Percentiles rank a stretch among this genome's conserved stretches.
Evolutionary conservation across 306 rosid genomes (phyloP).

Genomic region (Hippophae tibetana): DNA sequence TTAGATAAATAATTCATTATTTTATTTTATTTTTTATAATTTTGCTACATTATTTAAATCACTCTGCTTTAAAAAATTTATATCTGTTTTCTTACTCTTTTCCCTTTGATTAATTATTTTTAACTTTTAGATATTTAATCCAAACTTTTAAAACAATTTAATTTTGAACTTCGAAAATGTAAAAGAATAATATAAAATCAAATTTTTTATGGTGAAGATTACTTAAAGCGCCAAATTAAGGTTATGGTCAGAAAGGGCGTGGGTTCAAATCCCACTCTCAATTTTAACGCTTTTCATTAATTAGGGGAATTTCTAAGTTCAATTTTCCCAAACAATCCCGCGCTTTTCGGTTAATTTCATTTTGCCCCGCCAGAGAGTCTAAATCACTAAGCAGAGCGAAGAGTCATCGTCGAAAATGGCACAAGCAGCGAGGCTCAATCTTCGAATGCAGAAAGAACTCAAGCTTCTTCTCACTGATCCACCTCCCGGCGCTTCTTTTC

Average conservation of each 20-base stretch:
- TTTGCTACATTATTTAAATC: too few species aligned
- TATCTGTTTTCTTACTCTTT: too few species aligned
- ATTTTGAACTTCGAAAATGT: too few species aligned
- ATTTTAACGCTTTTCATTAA: neutral
- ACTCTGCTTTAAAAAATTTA: too few species aligned
- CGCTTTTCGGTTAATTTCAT: neutral
- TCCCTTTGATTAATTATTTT: too few species aligned
- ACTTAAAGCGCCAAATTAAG: slow-evolving; percentile 35
- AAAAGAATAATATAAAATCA: too few species aligned
- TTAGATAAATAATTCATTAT: too few species aligned
- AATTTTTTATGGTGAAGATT: too few species aligned
- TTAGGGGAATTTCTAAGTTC: too few species aligned
- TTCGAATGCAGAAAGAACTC: slow-evolving; percentile 38
- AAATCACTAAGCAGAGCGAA: neutral
- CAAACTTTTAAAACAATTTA: too few species aligned
- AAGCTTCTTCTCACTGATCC: slow-evolving; percentile 39
- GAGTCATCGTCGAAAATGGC: slow-evolving; percentile 17
- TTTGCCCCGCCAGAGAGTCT: neutral
- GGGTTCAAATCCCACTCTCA: slow-evolving; percentile 36
- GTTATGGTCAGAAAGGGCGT: slow-evolving; percentile 43
- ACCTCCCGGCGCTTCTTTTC: slow-evolving; percentile 31
- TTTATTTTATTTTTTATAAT: too few species aligned
- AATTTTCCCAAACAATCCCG: neutral
- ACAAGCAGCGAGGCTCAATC: slow-evolving; percentile 35
- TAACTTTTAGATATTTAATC: too few species aligned